Base-by-base conservation (phyloP, 2,329 filamentous ascomycete species). In the Fusarium siculi region DNA sequence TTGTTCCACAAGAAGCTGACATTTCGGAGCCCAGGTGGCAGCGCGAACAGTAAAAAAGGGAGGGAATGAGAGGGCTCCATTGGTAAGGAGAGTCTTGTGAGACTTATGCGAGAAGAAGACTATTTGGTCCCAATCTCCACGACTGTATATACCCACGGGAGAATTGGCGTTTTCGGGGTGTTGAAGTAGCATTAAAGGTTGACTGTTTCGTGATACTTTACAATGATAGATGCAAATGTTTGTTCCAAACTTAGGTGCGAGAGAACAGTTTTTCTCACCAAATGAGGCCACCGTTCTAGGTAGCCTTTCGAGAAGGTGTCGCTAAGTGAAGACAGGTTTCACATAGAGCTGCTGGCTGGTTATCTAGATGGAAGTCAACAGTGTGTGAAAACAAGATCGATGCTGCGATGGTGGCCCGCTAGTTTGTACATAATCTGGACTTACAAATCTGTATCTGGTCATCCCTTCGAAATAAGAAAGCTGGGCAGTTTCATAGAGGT, bases 11-110 rank as follows among this genome's bases (percentile, higher is more conserved):
- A 57, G 79, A 76, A 30, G 75, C 39, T 18, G 79, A 80, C 55
- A 52, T 79, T 49, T 66, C 68, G 28, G 76, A 80, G 63, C 72
- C 78, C n/a, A 77, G 70, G 56, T 78, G 79, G 78, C 72, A 76
- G 39, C 65, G 63, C 18, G 62, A 73, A 58, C 60, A 50, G 40
- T 36, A 23, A 50, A 36, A 36, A 58, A 21, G 43, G 28, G 15
- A 57, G 39, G 10, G 10, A 21, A 40, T 49, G 28, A 30, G 49
- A 63, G 40, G 23, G 42, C 52, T 28, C 61, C 39, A 42, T n/a
- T 44, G 37, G 40, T 30, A 39, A 53, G 40, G 32, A 55, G 56
- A 49, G 37, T 40, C 47, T 50, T 49, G 54, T 30, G 34, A 61
- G 50, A 71, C 47, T 49, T 56, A 54, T 61, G 30, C 42, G 63